These are phyloP conservation scores for Blastobotrys indianensis DNA, from an alignment of 1,139 yeast species.

Conservation along the genomic window DNA sequence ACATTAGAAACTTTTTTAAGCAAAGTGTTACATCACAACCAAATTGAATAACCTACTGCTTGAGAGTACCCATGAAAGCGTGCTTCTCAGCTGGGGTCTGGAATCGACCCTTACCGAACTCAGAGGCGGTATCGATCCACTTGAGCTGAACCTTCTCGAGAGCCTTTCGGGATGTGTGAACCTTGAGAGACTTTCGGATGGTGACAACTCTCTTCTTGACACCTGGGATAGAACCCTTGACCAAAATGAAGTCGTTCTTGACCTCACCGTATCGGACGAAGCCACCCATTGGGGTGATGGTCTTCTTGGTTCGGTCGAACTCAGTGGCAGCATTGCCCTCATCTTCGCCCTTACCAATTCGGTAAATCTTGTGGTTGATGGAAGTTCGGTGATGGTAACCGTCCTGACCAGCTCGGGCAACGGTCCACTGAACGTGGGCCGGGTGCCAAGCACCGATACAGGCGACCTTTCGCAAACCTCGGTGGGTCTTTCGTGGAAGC, in stretches of 20 bases:
- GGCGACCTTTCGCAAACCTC: conserved; percentile 99
- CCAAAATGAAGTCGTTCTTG: conserved; percentile 93
- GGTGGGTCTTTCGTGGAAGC: conserved; percentile 99
- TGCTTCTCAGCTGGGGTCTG: conserved; percentile 99
- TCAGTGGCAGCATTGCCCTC: conserved; percentile 93
- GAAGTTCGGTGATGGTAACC: conserved; percentile 99
- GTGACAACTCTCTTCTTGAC: conserved; percentile 98
- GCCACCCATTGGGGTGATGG: conserved; percentile 99
- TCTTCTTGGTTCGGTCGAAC: conserved; percentile 99
- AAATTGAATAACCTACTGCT: conserved; percentile 62
- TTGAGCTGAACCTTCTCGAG: conserved; percentile 93
- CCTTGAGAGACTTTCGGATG: conserved; percentile 96
- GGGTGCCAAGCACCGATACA: conserved; percentile 99
- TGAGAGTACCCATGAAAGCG: conserved; percentile 99
- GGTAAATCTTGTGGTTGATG: conserved; percentile 99
- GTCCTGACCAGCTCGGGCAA: conserved; percentile 99
- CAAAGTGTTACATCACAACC: conserved; percentile 8
- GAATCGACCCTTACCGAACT: conserved; percentile 99
- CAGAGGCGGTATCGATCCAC: conserved; percentile 99
- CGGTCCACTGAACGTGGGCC: conserved; percentile 99
- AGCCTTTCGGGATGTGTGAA: conserved; percentile 97
- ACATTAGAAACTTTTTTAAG: neutral
- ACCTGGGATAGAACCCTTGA: conserved; percentile 99
- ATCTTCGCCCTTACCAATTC: conserved; percentile 95
- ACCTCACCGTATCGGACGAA: conserved; percentile 98